Evolutionary conservation across 495 filamentous ascomycete genomes (phyloP).

Genomic region (Lophiotrema nucula): DNA sequence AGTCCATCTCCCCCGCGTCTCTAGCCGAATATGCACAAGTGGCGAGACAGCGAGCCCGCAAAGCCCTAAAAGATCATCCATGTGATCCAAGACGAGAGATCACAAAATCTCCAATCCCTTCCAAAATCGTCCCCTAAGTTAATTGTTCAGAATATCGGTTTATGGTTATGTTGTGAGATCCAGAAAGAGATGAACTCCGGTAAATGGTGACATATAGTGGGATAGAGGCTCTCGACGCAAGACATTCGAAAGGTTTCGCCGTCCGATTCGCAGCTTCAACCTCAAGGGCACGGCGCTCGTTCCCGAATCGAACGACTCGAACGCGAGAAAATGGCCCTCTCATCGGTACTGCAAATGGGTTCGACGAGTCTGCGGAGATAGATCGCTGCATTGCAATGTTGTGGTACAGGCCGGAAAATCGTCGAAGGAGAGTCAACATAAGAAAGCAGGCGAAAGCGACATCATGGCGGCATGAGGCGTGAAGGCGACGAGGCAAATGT

Average conservation of each 20-base stretch:
- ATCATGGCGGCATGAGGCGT: background rate
- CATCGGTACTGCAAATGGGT: slow-evolving; percentile 37
- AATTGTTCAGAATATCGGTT: background rate
- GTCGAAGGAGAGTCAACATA: background rate
- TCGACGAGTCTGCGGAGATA: slow-evolving; percentile 30
- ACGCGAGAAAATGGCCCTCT: slow-evolving; percentile 26
- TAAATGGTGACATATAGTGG: slow-evolving; percentile 14
- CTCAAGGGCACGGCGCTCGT: slow-evolving; percentile 34
- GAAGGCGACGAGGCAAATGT: background rate
- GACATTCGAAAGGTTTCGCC: slow-evolving; percentile 7
- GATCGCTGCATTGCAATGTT: slow-evolving; percentile 30
- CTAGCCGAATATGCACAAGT: slow-evolving; percentile 11
- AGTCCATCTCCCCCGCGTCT: background rate
- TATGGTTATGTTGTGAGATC: background rate
- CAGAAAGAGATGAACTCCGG: slow-evolving; percentile 17
- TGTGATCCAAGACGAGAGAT: no score
- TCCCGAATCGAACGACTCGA: background rate
- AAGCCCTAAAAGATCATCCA: no score
- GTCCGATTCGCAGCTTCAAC: slow-evolving; percentile 37
- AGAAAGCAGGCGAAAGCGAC: slow-evolving; percentile 2
- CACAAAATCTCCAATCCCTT: background rate
- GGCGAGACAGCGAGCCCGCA: no score
- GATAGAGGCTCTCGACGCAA: slow-evolving; percentile 35
- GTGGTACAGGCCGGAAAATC: slow-evolving; percentile 25
- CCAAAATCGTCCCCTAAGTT: background rate